These are phyloP conservation scores for Platanus orientalis DNA, from an alignment of 164 flowering plant species.

Conservation along the genomic window DNA sequence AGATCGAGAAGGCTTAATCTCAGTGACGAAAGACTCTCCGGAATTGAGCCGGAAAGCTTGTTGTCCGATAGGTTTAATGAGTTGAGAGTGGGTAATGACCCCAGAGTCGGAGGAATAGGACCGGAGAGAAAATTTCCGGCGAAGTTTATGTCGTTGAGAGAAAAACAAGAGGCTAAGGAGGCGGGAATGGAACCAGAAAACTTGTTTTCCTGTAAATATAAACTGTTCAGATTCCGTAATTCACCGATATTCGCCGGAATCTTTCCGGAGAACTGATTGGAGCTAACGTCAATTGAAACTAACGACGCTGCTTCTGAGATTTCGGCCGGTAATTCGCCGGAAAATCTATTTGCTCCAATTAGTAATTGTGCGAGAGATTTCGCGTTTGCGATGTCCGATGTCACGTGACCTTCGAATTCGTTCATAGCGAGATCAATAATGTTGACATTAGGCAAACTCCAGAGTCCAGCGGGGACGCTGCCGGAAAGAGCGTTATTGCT, in stretches of 20 bases:
- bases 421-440: conserved; percentile 56
- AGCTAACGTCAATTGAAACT: conserved; percentile 36
- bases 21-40: conserved; percentile 44
- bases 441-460: conserved; percentile 63
- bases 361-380: conserved; percentile 30
- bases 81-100: conserved; percentile 44
- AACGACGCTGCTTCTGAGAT: conserved; percentile 42
- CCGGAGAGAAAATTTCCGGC: conserved; percentile 60
- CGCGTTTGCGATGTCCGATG: conserved; percentile 50
- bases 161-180: conserved; percentile 42
- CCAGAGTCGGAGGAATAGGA: conserved; percentile 50
- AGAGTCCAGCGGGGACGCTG: conserved; percentile 56
- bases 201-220: conserved; percentile 42
- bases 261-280: conserved; percentile 49
- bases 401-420: conserved; percentile 53
- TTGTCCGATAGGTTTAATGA: conserved; percentile 63
- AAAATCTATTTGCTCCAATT: conserved; percentile 37
- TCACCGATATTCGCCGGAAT: conserved; percentile 52
- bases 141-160: conserved; percentile 50
- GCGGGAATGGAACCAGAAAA: conserved; percentile 56
- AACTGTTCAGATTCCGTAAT: conserved; percentile 31
- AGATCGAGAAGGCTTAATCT: conserved; percentile 67
- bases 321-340: conserved; percentile 60
- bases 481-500: conserved; percentile 71
- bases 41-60: conserved; percentile 58